Evolutionary conservation across 2,329 filamentous ascomycete genomes (phyloP).

Genomic region (Rhynchosporium graminicola): DNA sequence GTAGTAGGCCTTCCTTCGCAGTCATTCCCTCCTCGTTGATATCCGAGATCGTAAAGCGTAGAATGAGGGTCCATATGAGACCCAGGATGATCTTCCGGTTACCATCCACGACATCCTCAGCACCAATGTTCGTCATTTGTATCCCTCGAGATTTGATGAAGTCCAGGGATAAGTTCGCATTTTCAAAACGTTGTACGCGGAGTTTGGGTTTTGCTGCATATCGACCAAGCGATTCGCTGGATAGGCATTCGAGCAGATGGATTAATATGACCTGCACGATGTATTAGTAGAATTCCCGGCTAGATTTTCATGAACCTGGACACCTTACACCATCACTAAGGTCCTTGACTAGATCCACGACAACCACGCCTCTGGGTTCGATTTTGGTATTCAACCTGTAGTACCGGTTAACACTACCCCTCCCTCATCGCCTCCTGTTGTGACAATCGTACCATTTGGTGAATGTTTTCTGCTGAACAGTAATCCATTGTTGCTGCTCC

Average conservation of each 20-base stretch:
- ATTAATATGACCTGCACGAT: constrained; percentile 79
- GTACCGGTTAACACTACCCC: constrained; percentile 17
- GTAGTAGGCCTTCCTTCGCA: constrained; percentile 88
- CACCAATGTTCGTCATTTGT: constrained; percentile 97
- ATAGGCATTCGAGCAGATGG: constrained; percentile 94
- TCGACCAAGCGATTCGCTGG: constrained; percentile 88
- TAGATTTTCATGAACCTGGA: not conserved
- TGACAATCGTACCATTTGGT: constrained; percentile 77
- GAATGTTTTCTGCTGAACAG: constrained; percentile 97
- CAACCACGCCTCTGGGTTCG: constrained; percentile 72
- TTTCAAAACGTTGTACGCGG: constrained; percentile 95
- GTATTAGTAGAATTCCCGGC: constrained; percentile 27
- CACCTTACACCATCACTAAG: constrained; percentile 86
- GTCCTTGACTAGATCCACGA: constrained; percentile 85
- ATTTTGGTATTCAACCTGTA: constrained; percentile 93
- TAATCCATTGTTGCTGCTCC: constrained; percentile 68
- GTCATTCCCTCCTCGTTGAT: constrained; percentile 98
- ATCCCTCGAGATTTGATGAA: constrained; percentile 91
- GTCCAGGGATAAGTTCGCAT: constrained; percentile 92
- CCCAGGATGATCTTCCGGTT: constrained; percentile 97
- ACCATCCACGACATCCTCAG: constrained; percentile 96
- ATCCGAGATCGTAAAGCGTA: constrained; percentile 96
- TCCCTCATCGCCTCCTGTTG: constrained; percentile 1
- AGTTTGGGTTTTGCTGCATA: constrained; percentile 97
- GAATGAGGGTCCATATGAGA: constrained; percentile 96